Conservation (phyloP, 768 basidiomycete species). For the Pleurotus giganteus region DNA sequence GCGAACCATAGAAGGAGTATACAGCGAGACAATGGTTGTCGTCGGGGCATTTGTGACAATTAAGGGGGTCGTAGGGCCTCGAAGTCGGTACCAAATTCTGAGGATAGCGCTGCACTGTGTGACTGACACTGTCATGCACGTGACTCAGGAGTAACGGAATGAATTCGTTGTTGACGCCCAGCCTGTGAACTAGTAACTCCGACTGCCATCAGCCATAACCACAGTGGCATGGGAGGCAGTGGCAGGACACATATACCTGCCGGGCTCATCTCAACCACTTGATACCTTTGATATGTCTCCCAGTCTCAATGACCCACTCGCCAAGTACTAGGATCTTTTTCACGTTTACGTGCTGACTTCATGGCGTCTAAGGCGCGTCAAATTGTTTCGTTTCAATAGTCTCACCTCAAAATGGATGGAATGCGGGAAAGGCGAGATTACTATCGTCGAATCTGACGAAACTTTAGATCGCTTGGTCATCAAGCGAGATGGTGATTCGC, state of each 20-base stretch:
- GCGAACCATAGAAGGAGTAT: slow-evolving; percentile 33
- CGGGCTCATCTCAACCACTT: too few relatives aligned
- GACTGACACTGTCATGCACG: too few relatives aligned
- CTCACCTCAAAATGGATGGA: not conserved
- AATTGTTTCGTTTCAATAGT: not conserved
- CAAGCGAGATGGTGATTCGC: not conserved
- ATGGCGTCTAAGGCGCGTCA: not conserved
- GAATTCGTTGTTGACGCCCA: too few relatives aligned
- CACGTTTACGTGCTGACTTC: not conserved
- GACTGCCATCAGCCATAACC: too few relatives aligned
- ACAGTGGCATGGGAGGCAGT: not conserved
- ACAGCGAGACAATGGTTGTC: not conserved
- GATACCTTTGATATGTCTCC: not conserved
- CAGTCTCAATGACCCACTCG: too few relatives aligned
- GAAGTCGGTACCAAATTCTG: too few relatives aligned
- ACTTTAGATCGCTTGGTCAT: not conserved
- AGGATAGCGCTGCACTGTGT: too few relatives aligned
- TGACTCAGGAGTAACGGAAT: too few relatives aligned
- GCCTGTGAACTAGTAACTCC: too few relatives aligned
- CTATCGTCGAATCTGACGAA: not conserved
- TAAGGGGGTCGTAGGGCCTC: too few relatives aligned
- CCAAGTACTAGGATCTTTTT: too few relatives aligned
- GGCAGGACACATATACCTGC: too few relatives aligned
- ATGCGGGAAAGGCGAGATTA: not conserved
- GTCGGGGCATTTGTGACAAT: slow-evolving; percentile 1